These are phyloP conservation scores for Lipomyces lipofer DNA, from an alignment of 805 yeast species.

Conservation along the genomic window DNA sequence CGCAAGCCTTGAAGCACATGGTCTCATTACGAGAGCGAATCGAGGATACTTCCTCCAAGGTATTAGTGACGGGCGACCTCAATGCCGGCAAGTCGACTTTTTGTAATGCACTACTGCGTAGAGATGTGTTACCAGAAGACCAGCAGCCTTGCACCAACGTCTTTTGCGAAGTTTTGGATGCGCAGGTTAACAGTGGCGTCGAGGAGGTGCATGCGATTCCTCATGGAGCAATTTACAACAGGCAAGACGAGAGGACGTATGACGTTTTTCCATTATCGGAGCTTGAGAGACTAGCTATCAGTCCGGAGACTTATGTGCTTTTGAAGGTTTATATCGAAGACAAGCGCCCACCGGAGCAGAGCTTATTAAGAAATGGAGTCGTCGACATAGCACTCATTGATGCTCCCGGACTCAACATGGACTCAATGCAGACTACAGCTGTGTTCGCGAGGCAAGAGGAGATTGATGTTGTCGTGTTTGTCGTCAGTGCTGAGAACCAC, in stretches of 20 bases:
- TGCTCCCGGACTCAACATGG: constrained; percentile 96
- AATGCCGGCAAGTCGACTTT: constrained; percentile 96
- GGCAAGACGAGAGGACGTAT: constrained; percentile 65
- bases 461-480: constrained; percentile 93
- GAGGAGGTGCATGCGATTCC: constrained; percentile 95
- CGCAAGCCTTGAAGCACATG: constrained; percentile 66
- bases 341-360: constrained; percentile 60
- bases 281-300: constrained; percentile 65
- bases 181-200: constrained; percentile 64
- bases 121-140: constrained; percentile 85
- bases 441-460: constrained; percentile 96
- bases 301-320: constrained; percentile 67
- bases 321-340: constrained; percentile 84
- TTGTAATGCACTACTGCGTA: constrained; percentile 82
- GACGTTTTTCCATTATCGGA: constrained; percentile 54
- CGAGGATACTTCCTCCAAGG: constrained; percentile 89
- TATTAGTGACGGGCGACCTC: constrained; percentile 93
- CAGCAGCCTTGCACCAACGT: constrained; percentile 98
- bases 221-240: constrained; percentile 47
- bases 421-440: constrained; percentile 90
- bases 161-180: constrained; percentile 91
- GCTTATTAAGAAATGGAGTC: constrained; percentile 82
- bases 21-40: constrained; percentile 74
- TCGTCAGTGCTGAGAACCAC: constrained; percentile 94
- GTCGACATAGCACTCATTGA: constrained; percentile 91